Evolutionary conservation across 805 yeast species (phyloP), one percentile per base, ranked within the genome.

Genomic region (Barnettozyma sucrosica): DNA sequence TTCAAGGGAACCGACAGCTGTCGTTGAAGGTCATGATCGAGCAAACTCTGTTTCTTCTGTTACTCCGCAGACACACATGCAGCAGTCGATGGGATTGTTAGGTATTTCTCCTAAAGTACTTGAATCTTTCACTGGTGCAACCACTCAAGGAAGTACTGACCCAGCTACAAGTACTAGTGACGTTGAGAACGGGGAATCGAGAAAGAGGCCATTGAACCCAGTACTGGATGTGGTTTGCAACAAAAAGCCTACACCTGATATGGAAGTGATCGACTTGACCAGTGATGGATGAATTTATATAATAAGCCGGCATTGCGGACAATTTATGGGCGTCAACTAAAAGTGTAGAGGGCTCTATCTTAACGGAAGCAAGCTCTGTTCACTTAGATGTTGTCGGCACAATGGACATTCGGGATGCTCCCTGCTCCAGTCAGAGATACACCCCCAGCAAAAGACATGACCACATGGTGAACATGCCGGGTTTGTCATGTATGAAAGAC

Each of bases 381-480:
- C 62, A 25, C 72, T 67, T 44, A 88, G 75, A 21, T 69, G 73
- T 53, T 84, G 93, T 46, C 98, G 67, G 61, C 98, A 93, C 24
- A 93, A 69, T 0, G 99, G 98, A 62, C 99, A 92, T 59, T 89
- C 97, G 0, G 89, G 83, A 50, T 77, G 70, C 54, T 89, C 96
- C 52, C 88, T 72, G 49, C 89, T 79, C 98, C 98, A 92, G 56
- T 86, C 95, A 7, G 81, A 73, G 5, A 89, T 80, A 63, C 98
- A 92, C 7, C 71, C 72, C 97, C 98, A 92, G 66, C 99, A 92
- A 64, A 87, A 92, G 14, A 88, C 49, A 63, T 92, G 99, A 0
- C 98, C 99, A 66, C 99, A 92, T 5, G 82, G 77, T 0, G 96
- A 89, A 51, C 87, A 79, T 1, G 96, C 71, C 5, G 99, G 98